Base-by-base conservation (phyloP, 1,284 basidiomycete genomes). In the Neolentinus lepideus region DNA sequence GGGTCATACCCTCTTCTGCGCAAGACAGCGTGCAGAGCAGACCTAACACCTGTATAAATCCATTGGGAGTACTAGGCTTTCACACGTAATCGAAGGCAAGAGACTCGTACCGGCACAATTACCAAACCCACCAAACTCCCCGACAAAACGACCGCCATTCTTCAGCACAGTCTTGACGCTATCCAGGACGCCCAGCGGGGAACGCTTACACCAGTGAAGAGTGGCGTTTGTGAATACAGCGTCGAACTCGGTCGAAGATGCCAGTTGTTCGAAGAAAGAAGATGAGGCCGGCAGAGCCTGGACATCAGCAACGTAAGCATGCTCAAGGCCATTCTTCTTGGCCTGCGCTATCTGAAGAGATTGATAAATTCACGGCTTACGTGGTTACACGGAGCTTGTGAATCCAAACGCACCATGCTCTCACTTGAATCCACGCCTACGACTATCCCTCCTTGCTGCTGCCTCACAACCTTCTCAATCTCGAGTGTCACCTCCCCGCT, bases 141-240 rank as follows among this genome's bases (percentile, higher is more conserved):
- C 84, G 0, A 83, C 82, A 47, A 92, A 79, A 14, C 84, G 72
- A 1, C 90, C 90, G 0, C 86, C 85, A 0, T 76, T 77, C 62
- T 81, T 89, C 51, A 94, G 71, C 4, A 86, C 69, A 54, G 71
- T 74, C 61, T 79, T 80, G 26, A 80, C 79, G 51, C 80, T 77
- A 12, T 77, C 68, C 1, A 91, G 67, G 1, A 92, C 90, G 0
- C 79, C 83, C 0, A 63, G 65, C 0, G 92, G 92, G 62, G 88
- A 75, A 8, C 71, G 68, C 66, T 90, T 91, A 68, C 90, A 93
- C 92, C 92, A 94, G 64, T 94, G 92, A 57, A 94, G 67, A 1
- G 81, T 76, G 0, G 92, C 90, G 56, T 88, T 91, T 47, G 85
- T 85, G 70, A 93, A 92, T 1, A 88, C 84, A 0, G 81, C 78